Percentiles rank a stretch among this genome's conserved stretches.
Evolutionary conservation across 2,329 filamentous ascomycete species (phyloP).

Genomic region (Pestalotiopsis sp.): DNA sequence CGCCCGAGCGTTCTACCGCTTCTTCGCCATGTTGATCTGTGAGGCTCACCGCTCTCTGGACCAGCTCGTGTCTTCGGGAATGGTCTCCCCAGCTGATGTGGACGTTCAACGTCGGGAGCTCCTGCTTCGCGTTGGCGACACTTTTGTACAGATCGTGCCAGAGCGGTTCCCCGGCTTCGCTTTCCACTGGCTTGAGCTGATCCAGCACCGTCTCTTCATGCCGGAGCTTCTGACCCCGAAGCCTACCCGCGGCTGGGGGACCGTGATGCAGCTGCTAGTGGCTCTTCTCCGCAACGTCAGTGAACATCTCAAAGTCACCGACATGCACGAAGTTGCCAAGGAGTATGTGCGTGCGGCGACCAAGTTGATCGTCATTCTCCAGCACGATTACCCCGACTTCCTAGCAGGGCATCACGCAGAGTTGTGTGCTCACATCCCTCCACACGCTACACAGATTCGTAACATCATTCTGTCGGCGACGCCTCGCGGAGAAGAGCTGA

Average conservation of each 20-base stretch:
- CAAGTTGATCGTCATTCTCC: conserved; percentile 81
- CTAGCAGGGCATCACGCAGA: conserved; percentile 83
- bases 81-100: conserved; percentile 24
- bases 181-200: conserved; percentile 81
- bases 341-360: conserved; percentile 84
- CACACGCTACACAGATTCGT: conserved; percentile 83
- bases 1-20: conserved; percentile 86
- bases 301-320: conserved; percentile 75
- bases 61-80: not conserved
- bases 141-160: conserved; percentile 76
- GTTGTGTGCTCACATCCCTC: conserved; percentile 79
- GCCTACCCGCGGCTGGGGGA: conserved; percentile 73
- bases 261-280: conserved; percentile 74
- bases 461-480: conserved; percentile 81
- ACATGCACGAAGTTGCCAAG: conserved; percentile 70
- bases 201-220: conserved; percentile 85
- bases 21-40: conserved; percentile 82
- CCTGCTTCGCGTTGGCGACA: conserved; percentile 70
- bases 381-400: conserved; percentile 95
- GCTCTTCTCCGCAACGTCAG: conserved; percentile 75
- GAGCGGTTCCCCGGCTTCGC: conserved; percentile 78
- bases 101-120: conserved; percentile 70
- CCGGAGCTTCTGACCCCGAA: conserved; percentile 73
- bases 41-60: conserved; percentile 66
- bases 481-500: conserved; percentile 71